These are phyloP conservation scores for Bacterosira constricta DNA, from an alignment of 108 stramenopile genomes.

Conservation along the genomic window DNA sequence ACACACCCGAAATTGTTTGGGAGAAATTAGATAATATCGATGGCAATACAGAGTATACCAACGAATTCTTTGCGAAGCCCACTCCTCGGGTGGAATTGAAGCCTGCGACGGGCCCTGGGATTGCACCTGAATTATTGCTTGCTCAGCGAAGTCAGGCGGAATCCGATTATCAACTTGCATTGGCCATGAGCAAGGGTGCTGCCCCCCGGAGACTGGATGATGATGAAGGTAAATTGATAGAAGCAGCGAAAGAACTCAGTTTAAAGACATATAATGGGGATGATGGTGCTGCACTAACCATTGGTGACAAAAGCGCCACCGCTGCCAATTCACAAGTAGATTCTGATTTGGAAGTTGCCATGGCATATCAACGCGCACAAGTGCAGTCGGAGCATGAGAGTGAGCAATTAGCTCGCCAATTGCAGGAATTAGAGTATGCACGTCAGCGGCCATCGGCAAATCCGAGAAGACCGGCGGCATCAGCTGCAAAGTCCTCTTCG, in stretches of 20 bases:
- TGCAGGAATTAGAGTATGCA: conserved; percentile 7
- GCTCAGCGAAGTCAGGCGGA: conserved; percentile 62
- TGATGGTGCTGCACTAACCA: background rate
- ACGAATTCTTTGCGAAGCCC: conserved; percentile 52
- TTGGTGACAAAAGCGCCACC: background rate
- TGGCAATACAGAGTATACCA: conserved; percentile 84
- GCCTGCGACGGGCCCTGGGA: conserved; percentile 36
- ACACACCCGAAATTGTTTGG: conserved; percentile 85
- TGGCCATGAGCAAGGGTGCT: conserved; percentile 54
- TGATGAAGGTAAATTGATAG: conserved; percentile 59
- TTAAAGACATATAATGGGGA: conserved; percentile 50
- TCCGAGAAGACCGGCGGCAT: background rate
- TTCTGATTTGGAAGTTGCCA: conserved; percentile 5
- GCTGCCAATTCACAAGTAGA: background rate
- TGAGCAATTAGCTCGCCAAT: conserved; percentile 26
- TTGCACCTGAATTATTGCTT: conserved; percentile 54
- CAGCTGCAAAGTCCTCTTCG: background rate
- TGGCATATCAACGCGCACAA: conserved; percentile 2
- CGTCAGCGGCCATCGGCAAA: background rate
- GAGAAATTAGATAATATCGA: conserved; percentile 89
- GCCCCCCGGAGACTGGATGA: conserved; percentile 29
- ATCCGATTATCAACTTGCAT: conserved; percentile 72
- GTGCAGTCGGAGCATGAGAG: conserved; percentile 27
- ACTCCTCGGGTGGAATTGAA: conserved; percentile 26
- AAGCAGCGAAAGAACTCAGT: conserved; percentile 67